Conservation (phyloP, 345 rosid species). For the Salix viminalis region DNA sequence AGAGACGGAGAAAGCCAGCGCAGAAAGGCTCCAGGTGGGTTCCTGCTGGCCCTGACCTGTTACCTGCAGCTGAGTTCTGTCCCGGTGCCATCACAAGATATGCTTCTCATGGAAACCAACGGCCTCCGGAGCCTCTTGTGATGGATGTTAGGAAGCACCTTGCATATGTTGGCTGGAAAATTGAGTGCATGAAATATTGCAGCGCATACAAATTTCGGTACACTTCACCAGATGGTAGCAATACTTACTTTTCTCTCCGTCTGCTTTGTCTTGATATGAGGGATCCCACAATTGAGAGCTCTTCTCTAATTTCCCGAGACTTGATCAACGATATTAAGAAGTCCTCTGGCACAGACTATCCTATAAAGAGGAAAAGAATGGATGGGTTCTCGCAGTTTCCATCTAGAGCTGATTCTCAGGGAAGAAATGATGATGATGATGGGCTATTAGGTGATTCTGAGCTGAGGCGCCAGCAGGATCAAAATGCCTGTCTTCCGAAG, state of each 20-base stretch:
- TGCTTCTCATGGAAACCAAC: background rate
- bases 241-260: conserved; percentile 8
- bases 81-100: conserved; percentile 3
- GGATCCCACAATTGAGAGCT: background rate
- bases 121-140: conserved; percentile 8
- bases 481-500: background rate
- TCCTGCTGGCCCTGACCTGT: background rate
- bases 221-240: background rate
- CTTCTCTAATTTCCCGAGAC: too few relatives aligned
- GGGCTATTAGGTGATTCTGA: background rate
- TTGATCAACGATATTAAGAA: too few relatives aligned
- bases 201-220: conserved; percentile 5
- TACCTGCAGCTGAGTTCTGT: background rate
- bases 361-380: background rate
- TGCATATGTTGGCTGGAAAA: conserved; percentile 13
- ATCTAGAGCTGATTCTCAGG: too few relatives aligned
- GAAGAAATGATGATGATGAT: too few relatives aligned
- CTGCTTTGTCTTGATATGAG: conserved; percentile 9
- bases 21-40: background rate
- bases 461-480: background rate
- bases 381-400: too few relatives aligned
- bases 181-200: background rate
- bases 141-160: conserved; percentile 13
- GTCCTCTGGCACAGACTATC: background rate
- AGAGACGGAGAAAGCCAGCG: background rate